These are phyloP conservation scores for Gilbertella persicaria DNA, from an alignment of 371 early-diverging fungal species.

Conservation along the genomic window DNA sequence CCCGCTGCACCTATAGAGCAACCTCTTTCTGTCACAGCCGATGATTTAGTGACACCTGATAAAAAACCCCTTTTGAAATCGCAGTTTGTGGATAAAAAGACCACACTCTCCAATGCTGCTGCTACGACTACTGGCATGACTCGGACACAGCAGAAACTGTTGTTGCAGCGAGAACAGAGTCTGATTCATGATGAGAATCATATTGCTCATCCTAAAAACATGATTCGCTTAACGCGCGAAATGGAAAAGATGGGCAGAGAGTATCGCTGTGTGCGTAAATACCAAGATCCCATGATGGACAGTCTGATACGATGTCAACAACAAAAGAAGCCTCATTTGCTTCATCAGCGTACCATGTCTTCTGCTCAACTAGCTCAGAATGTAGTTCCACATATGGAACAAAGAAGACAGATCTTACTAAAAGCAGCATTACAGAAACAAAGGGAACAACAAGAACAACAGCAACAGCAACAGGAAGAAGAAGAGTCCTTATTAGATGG, in stretches of 20 bases:
- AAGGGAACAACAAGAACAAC: slow-evolving; percentile 11
- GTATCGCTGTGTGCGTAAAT: slow-evolving; percentile 33
- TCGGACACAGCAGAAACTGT: slow-evolving; percentile 51
- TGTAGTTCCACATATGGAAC: slow-evolving; percentile 19
- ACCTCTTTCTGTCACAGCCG: slow-evolving; percentile 14
- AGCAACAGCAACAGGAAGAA: slow-evolving; percentile 1
- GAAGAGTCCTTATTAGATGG: slow-evolving; percentile 1
- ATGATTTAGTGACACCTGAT: slow-evolving; percentile 4
- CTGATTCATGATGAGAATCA: slow-evolving; percentile 45
- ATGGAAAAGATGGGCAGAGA: slow-evolving; percentile 49
- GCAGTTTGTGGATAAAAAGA: slow-evolving; percentile 25
- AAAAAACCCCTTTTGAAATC: slow-evolving; percentile 20
- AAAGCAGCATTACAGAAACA: slow-evolving; percentile 12
- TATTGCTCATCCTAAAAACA: slow-evolving; percentile 47
- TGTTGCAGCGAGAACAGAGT: slow-evolving; percentile 48
- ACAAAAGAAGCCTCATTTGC: background rate
- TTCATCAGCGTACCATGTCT: slow-evolving; percentile 11
- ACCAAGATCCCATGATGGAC: slow-evolving; percentile 40
- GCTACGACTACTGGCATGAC: slow-evolving; percentile 27
- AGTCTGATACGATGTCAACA: slow-evolving; percentile 27
- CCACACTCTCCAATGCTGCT: slow-evolving; percentile 13
- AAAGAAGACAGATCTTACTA: slow-evolving; percentile 20
- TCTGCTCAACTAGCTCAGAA: background rate
- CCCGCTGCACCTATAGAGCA: slow-evolving; percentile 22
- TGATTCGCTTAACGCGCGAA: slow-evolving; percentile 48